Conservation (phyloP, 345 rosid species). For the Xanthoceras sorbifolium region DNA sequence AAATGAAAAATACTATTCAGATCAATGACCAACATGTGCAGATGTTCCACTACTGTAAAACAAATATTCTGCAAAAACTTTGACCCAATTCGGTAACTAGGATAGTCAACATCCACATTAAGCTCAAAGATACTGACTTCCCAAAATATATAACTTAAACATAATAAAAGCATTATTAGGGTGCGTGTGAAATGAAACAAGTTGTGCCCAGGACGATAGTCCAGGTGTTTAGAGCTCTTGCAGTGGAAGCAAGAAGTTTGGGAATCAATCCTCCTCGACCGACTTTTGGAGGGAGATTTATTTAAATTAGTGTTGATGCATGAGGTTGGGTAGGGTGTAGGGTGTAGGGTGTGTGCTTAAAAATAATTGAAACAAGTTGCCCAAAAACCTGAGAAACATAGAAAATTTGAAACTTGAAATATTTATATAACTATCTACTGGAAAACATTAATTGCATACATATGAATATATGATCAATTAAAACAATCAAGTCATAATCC, state of each 20-base stretch:
- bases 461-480: neutral
- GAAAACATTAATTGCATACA: slow-evolving; percentile 12
- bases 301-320: neutral
- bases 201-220: neutral
- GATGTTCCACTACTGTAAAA: neutral
- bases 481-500: neutral
- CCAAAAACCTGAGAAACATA: neutral
- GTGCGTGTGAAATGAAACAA: neutral
- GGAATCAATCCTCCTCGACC: neutral
- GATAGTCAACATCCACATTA: neutral
- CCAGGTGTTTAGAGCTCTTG: neutral
- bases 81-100: neutral
- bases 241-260: neutral
- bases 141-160: neutral
- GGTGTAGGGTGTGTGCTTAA: neutral
- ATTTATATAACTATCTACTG: neutral
- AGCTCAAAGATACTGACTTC: neutral
- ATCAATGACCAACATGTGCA: neutral
- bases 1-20: neutral
- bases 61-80: neutral
- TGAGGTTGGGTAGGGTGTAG: neutral
- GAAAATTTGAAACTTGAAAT: neutral
- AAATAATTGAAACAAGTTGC: neutral
- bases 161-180: neutral
- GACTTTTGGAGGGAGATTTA: neutral